These are phyloP conservation scores for Podosphaera fusca DNA, from an alignment of 2,329 filamentous ascomycete genomes.

Conservation along the genomic window DNA sequence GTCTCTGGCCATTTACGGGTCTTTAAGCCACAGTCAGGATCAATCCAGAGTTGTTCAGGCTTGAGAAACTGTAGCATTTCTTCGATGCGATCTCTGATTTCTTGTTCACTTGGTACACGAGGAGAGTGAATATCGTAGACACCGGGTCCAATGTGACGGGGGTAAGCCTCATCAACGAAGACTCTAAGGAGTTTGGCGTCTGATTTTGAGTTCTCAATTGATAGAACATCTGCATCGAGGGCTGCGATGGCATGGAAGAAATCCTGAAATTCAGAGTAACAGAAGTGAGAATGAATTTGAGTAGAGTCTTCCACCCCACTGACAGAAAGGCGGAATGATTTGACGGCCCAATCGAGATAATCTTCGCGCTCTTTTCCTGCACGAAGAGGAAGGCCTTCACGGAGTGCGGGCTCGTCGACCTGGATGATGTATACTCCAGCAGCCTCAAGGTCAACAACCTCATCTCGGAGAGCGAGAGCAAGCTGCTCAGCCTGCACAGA, in stretches of 20 bases:
- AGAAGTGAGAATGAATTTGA: slow-evolving; percentile 99
- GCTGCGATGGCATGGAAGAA: slow-evolving; percentile 99
- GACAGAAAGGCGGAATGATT: slow-evolving; percentile 91
- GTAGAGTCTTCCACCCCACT: slow-evolving; percentile 85
- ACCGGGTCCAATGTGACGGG: slow-evolving; percentile 93
- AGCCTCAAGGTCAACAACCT: slow-evolving; percentile 93
- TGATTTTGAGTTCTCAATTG: slow-evolving; percentile 99
- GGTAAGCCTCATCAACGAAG: slow-evolving; percentile 93
- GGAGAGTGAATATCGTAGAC: slow-evolving; percentile 99
- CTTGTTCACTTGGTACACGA: slow-evolving; percentile 86
- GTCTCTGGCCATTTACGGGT: slow-evolving; percentile 97
- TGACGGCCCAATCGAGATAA: slow-evolving; percentile 92
- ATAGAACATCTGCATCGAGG: slow-evolving; percentile 91
- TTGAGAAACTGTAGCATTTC: slow-evolving; percentile 97
- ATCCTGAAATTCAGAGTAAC: slow-evolving; percentile 99
- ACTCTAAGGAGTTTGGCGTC: slow-evolving; percentile 98
- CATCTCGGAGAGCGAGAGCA: slow-evolving; percentile 90
- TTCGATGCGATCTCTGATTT: slow-evolving; percentile 92
- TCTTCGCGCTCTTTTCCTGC: slow-evolving; percentile 82
- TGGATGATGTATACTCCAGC: slow-evolving; percentile 96
- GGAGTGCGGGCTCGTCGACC: slow-evolving; percentile 95
- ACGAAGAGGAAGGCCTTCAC: slow-evolving; percentile 96
- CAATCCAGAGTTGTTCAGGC: slow-evolving; percentile 98
- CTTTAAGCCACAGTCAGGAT: slow-evolving; percentile 98
- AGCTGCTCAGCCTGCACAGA: slow-evolving; percentile 97